Conservation (phyloP, 1,139 yeast genomes). For the Zygosaccharomyces pseudobailii region DNA sequence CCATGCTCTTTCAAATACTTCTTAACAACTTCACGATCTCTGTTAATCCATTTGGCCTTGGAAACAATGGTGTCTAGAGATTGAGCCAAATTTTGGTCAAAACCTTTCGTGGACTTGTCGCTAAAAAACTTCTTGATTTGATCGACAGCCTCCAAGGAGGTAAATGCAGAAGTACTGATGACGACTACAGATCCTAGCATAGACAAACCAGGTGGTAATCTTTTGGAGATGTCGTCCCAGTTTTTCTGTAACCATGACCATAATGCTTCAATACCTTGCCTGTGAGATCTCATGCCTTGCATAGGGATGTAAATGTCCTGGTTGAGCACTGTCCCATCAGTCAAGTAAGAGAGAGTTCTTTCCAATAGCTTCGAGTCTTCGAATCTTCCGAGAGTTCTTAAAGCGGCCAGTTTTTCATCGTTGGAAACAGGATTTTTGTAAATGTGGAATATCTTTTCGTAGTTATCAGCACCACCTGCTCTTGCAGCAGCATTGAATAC, state of each 20-base stretch:
- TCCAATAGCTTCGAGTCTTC: constrained; percentile 52
- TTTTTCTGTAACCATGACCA: constrained; percentile 78
- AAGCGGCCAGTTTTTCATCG: constrained; percentile 74
- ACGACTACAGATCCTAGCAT: constrained; percentile 72
- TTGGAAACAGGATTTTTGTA: constrained; percentile 61
- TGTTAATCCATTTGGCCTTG: constrained; percentile 59
- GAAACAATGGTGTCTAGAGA: constrained; percentile 62
- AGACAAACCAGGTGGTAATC: constrained; percentile 76
- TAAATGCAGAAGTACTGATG: constrained; percentile 59
- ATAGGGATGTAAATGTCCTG: constrained; percentile 83
- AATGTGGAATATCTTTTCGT: constrained; percentile 57
- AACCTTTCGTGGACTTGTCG: constrained; percentile 62
- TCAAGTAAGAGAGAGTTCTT: constrained; percentile 55
- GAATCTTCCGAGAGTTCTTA: constrained; percentile 71
- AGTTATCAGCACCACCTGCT: constrained; percentile 58
- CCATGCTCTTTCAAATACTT: constrained; percentile 51
- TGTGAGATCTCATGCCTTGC: constrained; percentile 60
- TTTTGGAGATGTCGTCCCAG: constrained; percentile 61
- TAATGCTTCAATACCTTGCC: constrained; percentile 54
- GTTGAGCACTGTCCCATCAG: constrained; percentile 66
- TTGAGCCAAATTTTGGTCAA: constrained; percentile 68
- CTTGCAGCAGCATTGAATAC: constrained; percentile 67
- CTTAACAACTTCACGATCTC: constrained; percentile 53
- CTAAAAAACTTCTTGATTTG: constrained; percentile 57
- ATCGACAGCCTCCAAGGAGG: constrained; percentile 53